These are phyloP conservation scores for Cytospora schulzeri DNA, from an alignment of 2,329 filamentous ascomycete species.

Conservation along the genomic window DNA sequence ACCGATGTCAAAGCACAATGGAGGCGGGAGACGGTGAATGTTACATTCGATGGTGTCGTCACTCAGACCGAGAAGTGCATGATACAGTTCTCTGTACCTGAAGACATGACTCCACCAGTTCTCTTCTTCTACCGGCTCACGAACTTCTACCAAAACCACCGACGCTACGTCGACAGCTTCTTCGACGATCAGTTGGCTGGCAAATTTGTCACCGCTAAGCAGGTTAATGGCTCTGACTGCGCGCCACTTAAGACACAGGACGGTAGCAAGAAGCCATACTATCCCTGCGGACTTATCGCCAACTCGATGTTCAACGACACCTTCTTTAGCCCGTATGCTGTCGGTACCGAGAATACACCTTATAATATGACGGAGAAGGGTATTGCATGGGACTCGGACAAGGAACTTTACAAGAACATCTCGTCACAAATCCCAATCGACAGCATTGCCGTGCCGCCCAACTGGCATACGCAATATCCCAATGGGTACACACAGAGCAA, in stretches of 20 bases:
- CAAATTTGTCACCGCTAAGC: constrained; percentile 57
- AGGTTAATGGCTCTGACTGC: constrained; percentile 72
- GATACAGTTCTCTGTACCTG: constrained; percentile 77
- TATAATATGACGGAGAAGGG: constrained; percentile 79
- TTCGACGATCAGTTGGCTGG: constrained; percentile 81
- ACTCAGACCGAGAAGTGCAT: constrained; percentile 61
- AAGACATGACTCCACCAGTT: constrained; percentile 78
- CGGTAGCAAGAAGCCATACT: constrained; percentile 69
- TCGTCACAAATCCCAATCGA: constrained; percentile 63
- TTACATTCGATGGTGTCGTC: constrained; percentile 43
- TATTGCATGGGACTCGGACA: constrained; percentile 88
- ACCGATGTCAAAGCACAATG: constrained; percentile 44
- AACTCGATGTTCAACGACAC: constrained; percentile 98
- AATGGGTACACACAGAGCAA: constrained; percentile 66
- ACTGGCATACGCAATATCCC: constrained; percentile 76
- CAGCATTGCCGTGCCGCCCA: constrained; percentile 79
- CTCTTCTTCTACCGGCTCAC: constrained; percentile 93
- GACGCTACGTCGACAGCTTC: constrained; percentile 90
- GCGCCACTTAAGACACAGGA: constrained; percentile 66
- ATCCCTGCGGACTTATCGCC: constrained; percentile 93
- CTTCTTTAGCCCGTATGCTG: constrained; percentile 65
- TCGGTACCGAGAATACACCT: constrained; percentile 53
- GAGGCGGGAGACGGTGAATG: constrained; percentile 44
- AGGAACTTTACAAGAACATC: constrained; percentile 68
- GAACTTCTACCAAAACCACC: constrained; percentile 99